phyloP scores from a whole-genome alignment of 1,284 basidiomycete species.

The Ganoderma multipileum region DNA sequence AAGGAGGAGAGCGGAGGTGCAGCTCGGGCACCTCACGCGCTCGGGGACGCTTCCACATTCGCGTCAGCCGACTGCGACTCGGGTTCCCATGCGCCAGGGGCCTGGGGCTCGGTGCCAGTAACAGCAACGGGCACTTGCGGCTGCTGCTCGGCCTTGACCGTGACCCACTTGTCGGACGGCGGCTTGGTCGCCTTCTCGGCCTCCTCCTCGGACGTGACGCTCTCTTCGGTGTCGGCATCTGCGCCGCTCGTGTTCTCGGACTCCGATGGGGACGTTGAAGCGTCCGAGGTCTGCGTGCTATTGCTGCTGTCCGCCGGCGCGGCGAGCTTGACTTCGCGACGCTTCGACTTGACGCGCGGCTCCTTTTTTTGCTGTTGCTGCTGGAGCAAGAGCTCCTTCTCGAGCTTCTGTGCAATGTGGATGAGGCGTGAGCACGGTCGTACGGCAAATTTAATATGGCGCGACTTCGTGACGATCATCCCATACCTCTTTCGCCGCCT shows the following conservation, averaged over 20 bases:
- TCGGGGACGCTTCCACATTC: not conserved
- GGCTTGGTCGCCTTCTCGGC: conserved; percentile 46
- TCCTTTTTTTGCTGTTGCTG: conserved; percentile 50
- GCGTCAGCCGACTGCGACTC: conserved; percentile 4
- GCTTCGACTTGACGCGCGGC: conserved; percentile 60
- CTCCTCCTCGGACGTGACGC: conserved; percentile 72
- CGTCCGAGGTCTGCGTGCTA: conserved; percentile 20
- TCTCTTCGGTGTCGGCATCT: conserved; percentile 77
- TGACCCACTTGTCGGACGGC: conserved; percentile 64
- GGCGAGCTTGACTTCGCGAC: conserved; percentile 45
- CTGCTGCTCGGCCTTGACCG: conserved; percentile 68
- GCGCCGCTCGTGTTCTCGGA: conserved; percentile 63
- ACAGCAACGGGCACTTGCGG: conserved; percentile 19
- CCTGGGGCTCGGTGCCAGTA: not conserved
- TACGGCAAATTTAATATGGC: not conserved
- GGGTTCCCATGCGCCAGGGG: not conserved
- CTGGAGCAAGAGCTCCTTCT: conserved; percentile 35
- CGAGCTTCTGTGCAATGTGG: conserved; percentile 39
- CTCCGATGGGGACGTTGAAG: conserved; percentile 55
- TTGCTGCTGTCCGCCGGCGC: conserved; percentile 27
- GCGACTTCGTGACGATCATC: conserved; percentile 22
- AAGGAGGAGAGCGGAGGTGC: not conserved
- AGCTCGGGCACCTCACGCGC: not conserved
- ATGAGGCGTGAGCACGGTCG: conserved; percentile 16
- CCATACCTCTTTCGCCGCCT: conserved; percentile 56